Base-by-base conservation (phyloP, 371 early-diverging fungal species). In the Massospora cicadina region DNA sequence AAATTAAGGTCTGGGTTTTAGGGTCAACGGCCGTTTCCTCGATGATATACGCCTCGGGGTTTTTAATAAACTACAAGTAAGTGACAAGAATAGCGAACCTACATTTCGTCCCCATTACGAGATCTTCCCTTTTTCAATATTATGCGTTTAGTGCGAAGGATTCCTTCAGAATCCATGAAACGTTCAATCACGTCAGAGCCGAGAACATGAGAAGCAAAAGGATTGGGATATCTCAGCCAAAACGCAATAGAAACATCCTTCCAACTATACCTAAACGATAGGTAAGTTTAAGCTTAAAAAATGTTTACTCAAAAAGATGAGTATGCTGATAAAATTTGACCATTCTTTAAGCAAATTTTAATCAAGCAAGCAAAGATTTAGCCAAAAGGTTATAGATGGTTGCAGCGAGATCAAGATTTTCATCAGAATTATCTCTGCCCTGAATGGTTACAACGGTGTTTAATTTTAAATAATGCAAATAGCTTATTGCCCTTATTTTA, bases 141-240 rank as follows among this genome's bases (percentile, higher is more conserved):
- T 31, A 97, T 73, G 66, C 96, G 80, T 17, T 89, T 90, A 17
- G 93, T 91, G 65, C 81, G 82, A 68, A 97, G 72, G 29, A 83
- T 76, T 12, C 94, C 93, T 2, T 78, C 79, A 31, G 80, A 75
- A 68, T 93, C 92, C n/a, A 93, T 80, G 55, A 75, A 75, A 24
- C 93, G 83, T 65, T 89, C 92, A 29, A 96, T 75, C 17, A 95
- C 91, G 74, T 97, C 98, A 10, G 86, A 81, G 0, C 92, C 77
- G 63, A 94, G 75, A 2, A 97, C 98, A 72, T 97, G 98, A 12
- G 86, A 78, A 13, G 95, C 91, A 73, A 91, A 92, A n/a, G 98
- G 98, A 72, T 97, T 97, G 33, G 98, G 98, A 75, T 97, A 97
- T 58, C 95, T 85, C 71, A 89, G 73, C 84, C 88, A 90, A 66